Conservation (phyloP, 768 basidiomycete species). For the Podaxis sp. region DNA sequence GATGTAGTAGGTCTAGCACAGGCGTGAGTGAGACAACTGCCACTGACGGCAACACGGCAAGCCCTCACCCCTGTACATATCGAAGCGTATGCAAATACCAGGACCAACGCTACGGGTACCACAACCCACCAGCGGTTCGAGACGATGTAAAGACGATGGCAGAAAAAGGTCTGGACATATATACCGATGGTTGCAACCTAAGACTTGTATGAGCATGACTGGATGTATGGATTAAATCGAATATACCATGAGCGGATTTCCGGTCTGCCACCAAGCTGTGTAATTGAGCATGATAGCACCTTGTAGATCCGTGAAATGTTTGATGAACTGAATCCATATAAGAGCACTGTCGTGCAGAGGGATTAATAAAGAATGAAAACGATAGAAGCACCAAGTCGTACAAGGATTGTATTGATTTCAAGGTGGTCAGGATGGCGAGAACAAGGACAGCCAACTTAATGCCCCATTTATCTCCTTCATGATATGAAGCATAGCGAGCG, state of each 20-base stretch:
- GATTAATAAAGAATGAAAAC: neutral
- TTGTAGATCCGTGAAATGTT: conserved; percentile 22
- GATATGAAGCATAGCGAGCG: conserved; percentile 20
- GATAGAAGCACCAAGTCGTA: conserved; percentile 12
- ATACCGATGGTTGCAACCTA: conserved; percentile 27
- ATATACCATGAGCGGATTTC: conserved; percentile 25
- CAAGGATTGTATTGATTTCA: conserved; percentile 29
- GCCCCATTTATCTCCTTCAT: conserved; percentile 18
- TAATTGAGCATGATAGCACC: conserved; percentile 25
- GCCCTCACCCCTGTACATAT: conserved; percentile 22
- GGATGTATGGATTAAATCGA: neutral
- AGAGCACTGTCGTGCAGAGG: conserved; percentile 18
- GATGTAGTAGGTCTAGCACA: conserved; percentile 24
- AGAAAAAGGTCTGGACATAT: conserved; percentile 30
- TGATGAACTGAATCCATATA: conserved; percentile 26
- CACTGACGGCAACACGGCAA: neutral
- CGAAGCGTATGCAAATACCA: conserved; percentile 24
- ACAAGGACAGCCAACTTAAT: conserved; percentile 20
- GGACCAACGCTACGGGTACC: conserved; percentile 17
- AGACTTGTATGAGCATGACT: neutral
- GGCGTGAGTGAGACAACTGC: neutral
- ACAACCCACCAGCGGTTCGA: conserved; percentile 21
- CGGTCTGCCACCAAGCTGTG: conserved; percentile 29
- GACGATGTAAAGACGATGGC: conserved; percentile 25
- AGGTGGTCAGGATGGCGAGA: conserved; percentile 21